Base-by-base conservation (phyloP, 805 yeast species). In the Yarrowia sp. region DNA sequence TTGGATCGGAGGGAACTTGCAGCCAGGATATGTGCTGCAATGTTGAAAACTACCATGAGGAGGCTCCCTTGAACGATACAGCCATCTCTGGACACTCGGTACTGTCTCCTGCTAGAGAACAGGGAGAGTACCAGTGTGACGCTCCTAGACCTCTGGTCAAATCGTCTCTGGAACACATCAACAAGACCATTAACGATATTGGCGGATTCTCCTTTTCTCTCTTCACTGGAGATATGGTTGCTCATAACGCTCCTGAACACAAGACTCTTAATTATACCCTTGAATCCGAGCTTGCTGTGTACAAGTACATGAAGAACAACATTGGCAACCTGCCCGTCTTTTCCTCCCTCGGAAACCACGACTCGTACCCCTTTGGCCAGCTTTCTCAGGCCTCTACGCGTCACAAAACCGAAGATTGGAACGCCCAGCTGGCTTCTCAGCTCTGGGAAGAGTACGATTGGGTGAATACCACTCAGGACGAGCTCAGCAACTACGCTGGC, bases 141-240 rank as follows among this genome's bases (percentile, higher is more conserved):
- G 76, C 88, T 5, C 91, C 92, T 4, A 85, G 82, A 66, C 73
- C 84, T n/a, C 75, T 87, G 68, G 76, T 87, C 69, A 86, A 86
- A 72, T 82, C 83, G 67, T 81, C 89, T 11, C 74, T 87, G 72
- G 77, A 78, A 58, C 76, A 83, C 28, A 76, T 83, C 62, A 72
- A 58, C 51, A 32, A 67, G 9, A 74, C 78, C 22, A 74, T 75
- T 66, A 75, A 77, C 50, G 42, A 74, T 33, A 72, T 13, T 69
- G 74, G 11, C 70, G 76, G 42, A 67, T 80, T 50, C 86, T 86
- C 85, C 57, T 87, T 87, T 70, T 80, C 87, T 1, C 73, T 87
- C 39, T 87, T 87, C 78, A 87, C 91, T 3, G 92, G 92, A 65
- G 92, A 87, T 70, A 78, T 86, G 72, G 87, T 87, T 63, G 92